Base-by-base conservation (phyloP, 108 stramenopile species). In the Phaeodactylum tricornutum region DNA sequence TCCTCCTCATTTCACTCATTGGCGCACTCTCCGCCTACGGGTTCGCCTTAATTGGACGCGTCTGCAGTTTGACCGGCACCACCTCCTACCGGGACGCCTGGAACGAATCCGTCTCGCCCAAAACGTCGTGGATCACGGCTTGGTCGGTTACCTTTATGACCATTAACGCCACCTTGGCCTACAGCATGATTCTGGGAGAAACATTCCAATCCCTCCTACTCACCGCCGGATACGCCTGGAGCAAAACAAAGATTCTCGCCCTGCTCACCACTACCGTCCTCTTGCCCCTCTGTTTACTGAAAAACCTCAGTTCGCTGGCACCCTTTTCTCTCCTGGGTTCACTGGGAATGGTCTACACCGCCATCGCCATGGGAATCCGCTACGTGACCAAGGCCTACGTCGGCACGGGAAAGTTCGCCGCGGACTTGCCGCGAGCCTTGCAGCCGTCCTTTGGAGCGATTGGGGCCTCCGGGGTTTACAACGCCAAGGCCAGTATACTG, bases 151-250 rank as follows among this genome's bases (percentile, higher is more conserved):
- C 17, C 82, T 86, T 30, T 75, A 92, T 81, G 62, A 89, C 82
- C 40, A 66, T 84, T 53, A 59, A 56, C 15, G 87, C 76, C 24
- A 79, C 69, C 53, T 39, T 96, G 34, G 84, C 91, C 7, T 96
- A 93, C 59, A 81, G 81, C 49, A 91, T 98, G 77, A 96, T 98
- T 65, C 76, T 98, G 38, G 93, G 88, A 15, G 95, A 96, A 64
- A 86, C 84, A 24, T 71, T 83, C 37, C 57, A 40, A 20, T 65
- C 75, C 28, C 58, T 96, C 12, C 53, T 84, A 12, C 43, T 69
- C 32, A 81, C 75, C 17, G 69, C 73, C 49, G 90, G 79, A 11
- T 67, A 82, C 55, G 59, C 44, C 37, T 62, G 67, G 4, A 76
- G 82, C 40, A 57, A 80, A 27, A 74, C 71, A 11, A 60, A 58